Evolutionary conservation across 345 rosid species (phyloP), one percentile per base, ranked within the genome.

Genomic region (Gynandropsis gynandra): DNA sequence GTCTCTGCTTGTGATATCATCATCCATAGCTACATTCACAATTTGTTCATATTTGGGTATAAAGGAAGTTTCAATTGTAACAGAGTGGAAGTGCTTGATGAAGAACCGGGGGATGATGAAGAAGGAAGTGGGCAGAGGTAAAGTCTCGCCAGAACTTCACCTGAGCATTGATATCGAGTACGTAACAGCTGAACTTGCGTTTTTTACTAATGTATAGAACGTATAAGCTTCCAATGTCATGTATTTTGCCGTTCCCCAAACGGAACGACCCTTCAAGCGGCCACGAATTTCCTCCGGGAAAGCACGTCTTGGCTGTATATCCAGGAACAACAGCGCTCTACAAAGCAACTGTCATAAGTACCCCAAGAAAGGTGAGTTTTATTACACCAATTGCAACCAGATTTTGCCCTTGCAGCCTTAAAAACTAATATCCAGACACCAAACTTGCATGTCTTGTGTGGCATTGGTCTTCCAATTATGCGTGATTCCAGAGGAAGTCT

Each of bases 81-180:
- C 79, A 89, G 97, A 69, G 80, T 86, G 45, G 96, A 86, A 59
- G 95, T 90, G 32, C 78, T 87, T 32, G 98, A 90, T 58, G 98
- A 87, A 80, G 98, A 90, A 63, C 94, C 95, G 24, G 94, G 97
- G 33, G 96, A 90, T 66, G 98, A 90, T 48, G 98, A 90, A 58
- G 98, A 87, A 32, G 76, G 80, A 27, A 65, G 85, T 18, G 87
- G 75, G 51, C 95, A 90, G 59, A 84, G 75, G 98, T 87, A 72
- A 56, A 0, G 24, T 35, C 10, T 49, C 14, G 1, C 38, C 42
- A 19, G 40, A 32, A 9, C 31, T 14, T 31, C 16, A 31, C n/a
- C 11, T 54, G 42, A 33, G 38, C 62, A 49, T 5, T 64, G 52
- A 8, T 34, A 34, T 32, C 42, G 47, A 35, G n/a, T 36, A 50